Conservation (phyloP, 495 filamentous ascomycete species). For the Pseudoneurospora amorphoporcata region DNA sequence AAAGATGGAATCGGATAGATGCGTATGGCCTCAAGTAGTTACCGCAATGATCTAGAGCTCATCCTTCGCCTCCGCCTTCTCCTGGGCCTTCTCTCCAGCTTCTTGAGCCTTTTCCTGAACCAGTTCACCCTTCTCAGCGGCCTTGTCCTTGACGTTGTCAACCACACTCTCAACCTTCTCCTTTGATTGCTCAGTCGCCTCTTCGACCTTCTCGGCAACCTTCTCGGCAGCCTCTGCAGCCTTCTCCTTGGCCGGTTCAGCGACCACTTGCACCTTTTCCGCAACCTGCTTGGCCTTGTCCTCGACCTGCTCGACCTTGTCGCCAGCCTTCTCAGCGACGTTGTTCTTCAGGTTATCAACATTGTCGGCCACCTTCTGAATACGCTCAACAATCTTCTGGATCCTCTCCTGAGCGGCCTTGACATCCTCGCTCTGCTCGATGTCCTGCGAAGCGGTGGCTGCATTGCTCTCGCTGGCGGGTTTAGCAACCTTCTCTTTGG, state of each 20-base stretch:
- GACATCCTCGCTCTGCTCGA: not conserved
- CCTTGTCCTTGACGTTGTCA: not conserved
- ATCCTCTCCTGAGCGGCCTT: not conserved
- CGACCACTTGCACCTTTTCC: not conserved
- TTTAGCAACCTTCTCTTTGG: slow-evolving; percentile 47
- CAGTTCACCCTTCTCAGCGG: not conserved
- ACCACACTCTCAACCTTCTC: not conserved
- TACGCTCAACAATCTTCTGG: not conserved
- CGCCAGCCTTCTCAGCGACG: not conserved
- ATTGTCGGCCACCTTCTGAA: not conserved
- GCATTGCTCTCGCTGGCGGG: slow-evolving; percentile 71
- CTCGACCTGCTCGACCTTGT: not conserved
- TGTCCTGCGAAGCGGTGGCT: slow-evolving; percentile 30
- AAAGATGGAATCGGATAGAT: not conserved
- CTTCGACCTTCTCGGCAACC: not conserved
- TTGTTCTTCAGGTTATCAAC: not conserved
- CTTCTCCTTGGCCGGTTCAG: not conserved
- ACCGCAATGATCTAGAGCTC: not conserved
- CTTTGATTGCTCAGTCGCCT: slow-evolving; percentile 1
- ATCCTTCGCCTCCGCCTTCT: not conserved
- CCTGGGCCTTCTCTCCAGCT: not conserved
- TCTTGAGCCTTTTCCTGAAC: not conserved
- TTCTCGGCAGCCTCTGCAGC: not conserved
- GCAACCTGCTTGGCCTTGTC: not conserved
- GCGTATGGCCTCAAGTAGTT: not conserved